Conservation (phyloP, 306 rosid genomes). For the Sindora glabra region DNA sequence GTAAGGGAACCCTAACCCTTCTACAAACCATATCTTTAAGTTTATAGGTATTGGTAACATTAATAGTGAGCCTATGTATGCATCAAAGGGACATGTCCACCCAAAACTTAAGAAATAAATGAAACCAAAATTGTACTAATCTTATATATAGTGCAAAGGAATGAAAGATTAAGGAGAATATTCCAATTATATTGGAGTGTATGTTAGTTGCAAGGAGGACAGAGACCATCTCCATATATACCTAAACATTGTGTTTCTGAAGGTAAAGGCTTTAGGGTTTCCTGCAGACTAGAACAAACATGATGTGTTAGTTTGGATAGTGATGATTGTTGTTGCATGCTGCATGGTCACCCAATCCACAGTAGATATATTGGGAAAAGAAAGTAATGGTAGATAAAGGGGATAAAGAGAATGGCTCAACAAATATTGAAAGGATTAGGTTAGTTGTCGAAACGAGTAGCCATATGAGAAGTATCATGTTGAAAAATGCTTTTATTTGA, state of each 20-base stretch:
- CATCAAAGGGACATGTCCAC: conserved; percentile 34
- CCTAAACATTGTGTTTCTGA: too few relatives aligned
- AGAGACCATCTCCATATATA: conserved; percentile 17
- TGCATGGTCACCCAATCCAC: too few relatives aligned
- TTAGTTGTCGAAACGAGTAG: conserved; percentile 25
- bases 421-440: conserved; percentile 17
- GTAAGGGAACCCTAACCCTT: conserved; percentile 21
- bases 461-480: conserved; percentile 48
- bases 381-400: conserved; percentile 19
- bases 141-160: too few relatives aligned
- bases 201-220: conserved; percentile 48
- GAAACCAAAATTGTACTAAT: too few relatives aligned
- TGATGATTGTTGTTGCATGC: too few relatives aligned
- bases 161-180: conserved; percentile 25
- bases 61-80: conserved; percentile 30
- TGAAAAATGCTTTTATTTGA: conserved; percentile 28
- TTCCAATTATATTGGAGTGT: conserved; percentile 6
- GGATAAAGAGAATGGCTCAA: conserved; percentile 24
- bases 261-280: too few relatives aligned
- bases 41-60: conserved; percentile 15
- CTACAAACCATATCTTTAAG: conserved; percentile 6
- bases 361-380: neutral
- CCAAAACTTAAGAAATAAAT: conserved; percentile 34
- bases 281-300: too few relatives aligned
- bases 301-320: too few relatives aligned